phyloP scores from a whole-genome alignment of 1,284 basidiomycete genomes.

The Phellopilus nigrolimitatus region DNA sequence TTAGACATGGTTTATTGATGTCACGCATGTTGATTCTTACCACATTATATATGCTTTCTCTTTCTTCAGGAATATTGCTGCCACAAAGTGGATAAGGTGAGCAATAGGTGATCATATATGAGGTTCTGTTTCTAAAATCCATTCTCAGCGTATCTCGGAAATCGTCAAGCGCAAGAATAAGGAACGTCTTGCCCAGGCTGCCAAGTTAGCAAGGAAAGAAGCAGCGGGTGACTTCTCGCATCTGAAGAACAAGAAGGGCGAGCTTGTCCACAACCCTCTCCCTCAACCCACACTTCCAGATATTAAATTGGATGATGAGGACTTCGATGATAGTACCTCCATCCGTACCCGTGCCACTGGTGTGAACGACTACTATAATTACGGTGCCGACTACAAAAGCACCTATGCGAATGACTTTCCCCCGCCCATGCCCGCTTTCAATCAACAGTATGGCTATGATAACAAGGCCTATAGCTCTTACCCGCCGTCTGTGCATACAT shows the following conservation, averaged over 20 bases:
- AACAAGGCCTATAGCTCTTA: slow-evolving; percentile 1
- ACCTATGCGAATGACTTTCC: slow-evolving; percentile 17
- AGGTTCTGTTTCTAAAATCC: slow-evolving; percentile 1
- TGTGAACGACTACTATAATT: slow-evolving; percentile 17
- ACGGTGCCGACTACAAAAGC: slow-evolving; percentile 15
- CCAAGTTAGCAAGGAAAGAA: slow-evolving; percentile 84
- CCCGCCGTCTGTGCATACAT: slow-evolving; percentile 10
- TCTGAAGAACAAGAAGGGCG: slow-evolving; percentile 91
- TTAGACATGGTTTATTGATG: slow-evolving; percentile 26
- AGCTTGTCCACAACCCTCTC: slow-evolving; percentile 74
- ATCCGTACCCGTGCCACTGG: slow-evolving; percentile 16
- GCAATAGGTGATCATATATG: slow-evolving; percentile 8
- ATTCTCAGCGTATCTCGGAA: slow-evolving; percentile 75
- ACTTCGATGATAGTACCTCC: slow-evolving; percentile 18
- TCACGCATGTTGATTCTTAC: background rate
- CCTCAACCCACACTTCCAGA: slow-evolving; percentile 97
- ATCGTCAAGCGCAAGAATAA: slow-evolving; percentile 91
- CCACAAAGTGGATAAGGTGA: slow-evolving; percentile 96
- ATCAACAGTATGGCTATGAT: slow-evolving; percentile 13
- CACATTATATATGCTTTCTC: slow-evolving; percentile 2
- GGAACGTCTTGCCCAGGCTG: slow-evolving; percentile 78
- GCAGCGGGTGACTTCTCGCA: slow-evolving; percentile 87
- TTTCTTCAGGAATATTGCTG: slow-evolving; percentile 86
- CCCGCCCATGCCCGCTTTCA: slow-evolving; percentile 19
- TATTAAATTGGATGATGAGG: slow-evolving; percentile 45